Percentiles rank a stretch among this genome's conserved stretches.
phyloP scores from a whole-genome alignment of 768 basidiomycete species.

The Pleurotus cornucopiae region DNA sequence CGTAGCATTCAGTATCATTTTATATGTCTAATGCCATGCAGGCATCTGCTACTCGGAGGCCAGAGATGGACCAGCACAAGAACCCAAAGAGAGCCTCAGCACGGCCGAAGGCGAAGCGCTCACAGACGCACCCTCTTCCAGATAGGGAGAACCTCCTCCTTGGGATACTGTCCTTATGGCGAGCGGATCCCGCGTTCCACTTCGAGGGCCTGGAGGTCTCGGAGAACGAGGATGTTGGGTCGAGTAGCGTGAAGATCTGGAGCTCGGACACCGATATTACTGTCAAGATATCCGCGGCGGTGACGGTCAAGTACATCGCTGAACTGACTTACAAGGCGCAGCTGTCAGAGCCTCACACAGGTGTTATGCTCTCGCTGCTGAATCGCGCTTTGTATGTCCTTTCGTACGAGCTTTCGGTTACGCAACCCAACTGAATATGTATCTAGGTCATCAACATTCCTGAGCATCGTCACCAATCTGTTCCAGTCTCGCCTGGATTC shows the following conservation, averaged over 20 bases:
- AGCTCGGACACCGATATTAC: constrained; percentile 58
- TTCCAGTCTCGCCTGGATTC: constrained; percentile 55
- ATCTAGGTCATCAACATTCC: constrained; percentile 35
- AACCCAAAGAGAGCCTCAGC: constrained; percentile 46
- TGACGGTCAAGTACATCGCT: constrained; percentile 41
- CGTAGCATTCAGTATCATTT: too few species aligned
- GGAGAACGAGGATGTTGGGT: constrained; percentile 41
- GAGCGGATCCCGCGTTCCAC: constrained; percentile 51
- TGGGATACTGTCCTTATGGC: constrained; percentile 67
- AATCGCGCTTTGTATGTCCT: constrained; percentile 41
- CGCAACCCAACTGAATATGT: neutral
- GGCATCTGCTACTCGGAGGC: constrained; percentile 48
- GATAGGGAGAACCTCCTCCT: constrained; percentile 71
- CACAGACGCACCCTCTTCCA: constrained; percentile 48
- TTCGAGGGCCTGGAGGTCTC: constrained; percentile 33
- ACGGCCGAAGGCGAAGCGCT: constrained; percentile 60
- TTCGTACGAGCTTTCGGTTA: neutral
- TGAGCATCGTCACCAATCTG: constrained; percentile 54
- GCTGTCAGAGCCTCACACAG: constrained; percentile 31
- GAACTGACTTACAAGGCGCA: constrained; percentile 40
- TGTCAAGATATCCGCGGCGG: constrained; percentile 58
- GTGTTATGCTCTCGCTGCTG: constrained; percentile 38
- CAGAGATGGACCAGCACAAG: constrained; percentile 59
- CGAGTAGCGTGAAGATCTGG: constrained; percentile 50
- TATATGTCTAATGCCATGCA: constrained; percentile 24